Percentiles rank a stretch among this genome's conserved stretches.
Evolutionary conservation across 2,329 filamentous ascomycete genomes (phyloP).

Genomic region (Purpureocillium lavendulum): DNA sequence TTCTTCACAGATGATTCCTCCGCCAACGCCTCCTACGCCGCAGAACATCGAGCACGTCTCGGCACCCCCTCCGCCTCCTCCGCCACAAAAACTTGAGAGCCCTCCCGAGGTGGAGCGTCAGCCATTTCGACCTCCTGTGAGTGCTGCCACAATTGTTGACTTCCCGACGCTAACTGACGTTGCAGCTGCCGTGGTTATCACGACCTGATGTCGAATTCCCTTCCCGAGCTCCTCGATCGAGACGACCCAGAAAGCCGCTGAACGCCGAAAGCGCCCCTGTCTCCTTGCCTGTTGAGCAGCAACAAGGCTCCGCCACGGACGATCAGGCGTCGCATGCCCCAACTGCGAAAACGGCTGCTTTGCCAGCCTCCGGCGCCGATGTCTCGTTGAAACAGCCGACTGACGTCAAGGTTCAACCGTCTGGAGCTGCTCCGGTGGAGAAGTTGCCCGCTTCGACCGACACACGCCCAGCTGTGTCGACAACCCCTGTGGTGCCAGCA

Average conservation of each 20-base stretch:
- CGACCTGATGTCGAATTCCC: slow-evolving; percentile 44
- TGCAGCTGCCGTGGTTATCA: slow-evolving; percentile 51
- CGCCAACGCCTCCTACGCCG: slow-evolving; percentile 39
- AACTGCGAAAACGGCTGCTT: not conserved
- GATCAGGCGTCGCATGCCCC: slow-evolving; percentile 12
- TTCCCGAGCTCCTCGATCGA: slow-evolving; percentile 23
- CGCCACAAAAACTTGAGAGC: slow-evolving; percentile 3
- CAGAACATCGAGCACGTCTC: slow-evolving; percentile 24
- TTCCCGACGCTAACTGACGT: slow-evolving; percentile 5
- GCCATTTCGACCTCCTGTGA: slow-evolving; percentile 43
- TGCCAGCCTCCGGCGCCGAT: not conserved
- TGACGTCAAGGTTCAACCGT: slow-evolving; percentile 1
- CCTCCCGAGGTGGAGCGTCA: slow-evolving; percentile 10
- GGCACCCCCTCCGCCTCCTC: slow-evolving; percentile 11
- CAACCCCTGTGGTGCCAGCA: slow-evolving; percentile 37
- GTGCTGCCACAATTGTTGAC: slow-evolving; percentile 13
- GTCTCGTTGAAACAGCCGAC: not conserved
- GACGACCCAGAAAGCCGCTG: slow-evolving; percentile 33
- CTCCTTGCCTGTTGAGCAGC: slow-evolving; percentile 32
- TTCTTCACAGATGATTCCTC: slow-evolving; percentile 31
- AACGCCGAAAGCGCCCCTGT: slow-evolving; percentile 28
- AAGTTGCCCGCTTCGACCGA: slow-evolving; percentile 15
- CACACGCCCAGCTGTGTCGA: slow-evolving; percentile 25
- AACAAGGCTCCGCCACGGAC: slow-evolving; percentile 23
- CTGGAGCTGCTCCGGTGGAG: slow-evolving; percentile 4